Evolutionary conservation across 768 basidiomycete species (phyloP), one percentile per base, ranked within the genome.

Genomic region (Mycena amicta): DNA sequence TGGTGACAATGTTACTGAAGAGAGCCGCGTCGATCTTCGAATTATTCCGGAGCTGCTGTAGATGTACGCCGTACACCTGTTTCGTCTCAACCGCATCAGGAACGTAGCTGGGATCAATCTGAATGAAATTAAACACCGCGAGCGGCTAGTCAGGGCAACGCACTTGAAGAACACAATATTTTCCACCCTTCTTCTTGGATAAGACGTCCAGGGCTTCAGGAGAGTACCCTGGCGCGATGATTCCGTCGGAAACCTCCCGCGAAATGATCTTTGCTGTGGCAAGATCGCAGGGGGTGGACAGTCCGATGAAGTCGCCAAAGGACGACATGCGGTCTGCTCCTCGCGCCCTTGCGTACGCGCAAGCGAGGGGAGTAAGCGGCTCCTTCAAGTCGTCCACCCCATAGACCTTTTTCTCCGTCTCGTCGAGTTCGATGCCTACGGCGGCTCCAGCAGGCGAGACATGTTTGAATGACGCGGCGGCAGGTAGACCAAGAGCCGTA

Each of bases 251-350:
- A 11, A 99, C 97, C 71, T 99, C 97, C 18, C 97, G 85, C n/a
- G 94, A 95, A 70, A 99, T 97, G 71, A 99, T 95, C 63, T 87
- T 88, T 41, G 97, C 97, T 8, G 97, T 98, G 1, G 93, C 89
- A 33, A 95, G 78, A 70, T 99, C 97, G 75, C 95, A 97, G 20
- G 88, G 85, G 26, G 90, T 88, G 18, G 95, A 97, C 12, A 99
- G 82, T 0, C 95, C 97, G 66, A 99, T 95, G 72, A 98, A 99
- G 76, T 99, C 97, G 4, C 97, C 97, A 71, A 98, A 99, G 2
- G 96, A 98, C 1, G 96, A 98, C 97, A 99, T 99, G 53, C 97
- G 88, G 72, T 99, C 97, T 23, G 97, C 96, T 56, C 95, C 96
- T 69, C 97, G 87, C 49, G 97, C 97, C 46, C 97, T 88, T 46